Base-by-base conservation (phyloP, 1,139 yeast genomes). In the Zygosaccharomyces sapae region DNA sequence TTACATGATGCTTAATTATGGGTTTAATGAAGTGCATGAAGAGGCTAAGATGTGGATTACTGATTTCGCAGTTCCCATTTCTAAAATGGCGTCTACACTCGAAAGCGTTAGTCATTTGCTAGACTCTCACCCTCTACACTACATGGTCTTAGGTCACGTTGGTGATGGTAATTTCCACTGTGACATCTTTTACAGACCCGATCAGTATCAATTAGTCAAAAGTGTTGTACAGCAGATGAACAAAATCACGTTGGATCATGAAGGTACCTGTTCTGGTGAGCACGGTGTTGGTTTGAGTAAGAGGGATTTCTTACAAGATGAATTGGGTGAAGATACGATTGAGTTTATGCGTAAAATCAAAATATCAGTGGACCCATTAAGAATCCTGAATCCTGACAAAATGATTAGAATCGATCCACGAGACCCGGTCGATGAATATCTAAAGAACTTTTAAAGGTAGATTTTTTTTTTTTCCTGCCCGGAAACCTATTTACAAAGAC, bases 101-200 rank as follows among this genome's bases (percentile, higher is more conserved):
- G 66, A 72, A 38, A 80, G 77, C 46, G 73, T 80, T 12, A 72
- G 75, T 52, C 71, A 70, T 7, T 69, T 49, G 52, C 55, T 19
- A 58, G 63, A 55, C 41, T 57, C 42, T 16, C 46, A 49, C 12
- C 80, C 79, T 0, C 69, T 77, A 33, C 66, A 67, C 46, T 76
- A 73, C 44, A 74, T 81, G 3, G 73, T 77, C 4, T 68, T 80
- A 70, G 84, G 83, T 2, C 84, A 80, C 59, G 76, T 79, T 47
- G 84, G 84, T 5, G 84, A 80, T 58, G 85, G 84, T 2, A 80
- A 80, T 60, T 78, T 81, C 63, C 84, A 80, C 57, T 75, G 77
- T 43, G 57, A 79, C 29, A 54, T 79, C 25, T 77, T 74, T 64
- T 77, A 77, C 58, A 64, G 72, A 10, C 63, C 59, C 46, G 60